Conservation (phyloP, 179 eudicot species). For the Dionaea muscipula region DNA sequence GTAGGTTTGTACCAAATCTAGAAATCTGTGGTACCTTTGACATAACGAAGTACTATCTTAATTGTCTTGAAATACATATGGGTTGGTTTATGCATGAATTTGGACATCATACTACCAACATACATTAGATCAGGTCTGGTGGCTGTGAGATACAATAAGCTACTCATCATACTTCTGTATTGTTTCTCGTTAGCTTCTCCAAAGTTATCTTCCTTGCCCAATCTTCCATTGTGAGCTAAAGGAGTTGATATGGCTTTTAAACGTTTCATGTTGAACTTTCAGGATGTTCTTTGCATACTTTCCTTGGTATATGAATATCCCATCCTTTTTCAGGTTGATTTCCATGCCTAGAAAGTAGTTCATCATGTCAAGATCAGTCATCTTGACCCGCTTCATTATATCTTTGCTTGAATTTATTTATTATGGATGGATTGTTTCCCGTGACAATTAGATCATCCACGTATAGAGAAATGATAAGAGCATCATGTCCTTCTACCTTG, state of each 20-base stretch:
- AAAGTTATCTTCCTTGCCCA: conserved; percentile 6
- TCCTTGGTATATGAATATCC: background rate
- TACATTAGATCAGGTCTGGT: conserved; percentile 8
- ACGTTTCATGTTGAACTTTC: no score
- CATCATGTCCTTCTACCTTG: background rate
- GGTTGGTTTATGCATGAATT: conserved; percentile 11
- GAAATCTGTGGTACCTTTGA: background rate
- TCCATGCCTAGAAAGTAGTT: background rate
- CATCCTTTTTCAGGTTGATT: background rate
- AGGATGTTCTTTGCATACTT: background rate
- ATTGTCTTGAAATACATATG: background rate
- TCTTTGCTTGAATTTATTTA: background rate
- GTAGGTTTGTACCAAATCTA: background rate
- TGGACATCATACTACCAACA: background rate
- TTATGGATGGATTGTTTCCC: background rate
- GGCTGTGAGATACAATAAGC: conserved; percentile 9
- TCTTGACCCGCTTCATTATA: background rate
- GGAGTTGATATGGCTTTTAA: background rate
- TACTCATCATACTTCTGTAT: conserved; percentile 7
- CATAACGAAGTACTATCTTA: conserved; percentile 4
- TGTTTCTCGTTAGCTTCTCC: background rate
- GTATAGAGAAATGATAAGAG: background rate
- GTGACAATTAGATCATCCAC: background rate
- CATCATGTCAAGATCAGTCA: background rate
- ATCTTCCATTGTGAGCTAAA: conserved; percentile 2